phyloP scores from a whole-genome alignment of 371 early-diverging fungal species.

The Gilbertella persicaria region DNA sequence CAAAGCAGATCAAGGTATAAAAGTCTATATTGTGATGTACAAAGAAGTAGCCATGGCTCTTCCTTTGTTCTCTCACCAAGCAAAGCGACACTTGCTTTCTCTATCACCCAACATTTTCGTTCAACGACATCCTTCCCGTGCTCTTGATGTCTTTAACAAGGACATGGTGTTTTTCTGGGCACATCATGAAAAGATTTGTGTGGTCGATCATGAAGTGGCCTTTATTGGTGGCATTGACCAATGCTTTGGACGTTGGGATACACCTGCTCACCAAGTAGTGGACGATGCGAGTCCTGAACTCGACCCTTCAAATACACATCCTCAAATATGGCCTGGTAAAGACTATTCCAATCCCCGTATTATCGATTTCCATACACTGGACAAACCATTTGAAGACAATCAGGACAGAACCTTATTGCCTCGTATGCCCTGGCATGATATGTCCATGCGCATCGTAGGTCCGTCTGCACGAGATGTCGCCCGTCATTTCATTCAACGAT shows the following conservation, averaged over 20 bases:
- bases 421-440: conserved; percentile 96
- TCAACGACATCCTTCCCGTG: conserved; percentile 69
- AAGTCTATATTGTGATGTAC: conserved; percentile 86
- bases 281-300: conserved; percentile 64
- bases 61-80: conserved; percentile 74
- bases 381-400: conserved; percentile 43
- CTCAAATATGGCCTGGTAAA: conserved; percentile 72
- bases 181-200: conserved; percentile 73
- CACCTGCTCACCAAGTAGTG: conserved; percentile 66
- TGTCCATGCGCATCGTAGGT: conserved; percentile 63
- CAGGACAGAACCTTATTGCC: conserved; percentile 43
- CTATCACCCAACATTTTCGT: conserved; percentile 68
- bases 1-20: conserved; percentile 86
- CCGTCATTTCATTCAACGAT: conserved; percentile 87
- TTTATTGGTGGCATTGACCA: conserved; percentile 90
- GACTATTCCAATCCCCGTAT: conserved; percentile 90
- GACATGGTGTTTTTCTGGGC: conserved; percentile 82
- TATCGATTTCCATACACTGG: conserved; percentile 76
- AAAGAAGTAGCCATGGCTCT: conserved; percentile 84
- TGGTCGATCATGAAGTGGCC: conserved; percentile 79
- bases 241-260: conserved; percentile 87
- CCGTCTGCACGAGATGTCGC: conserved; percentile 75
- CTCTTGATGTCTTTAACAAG: conserved; percentile 46
- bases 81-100: conserved; percentile 65
- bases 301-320: conserved; percentile 10